Conservation (phyloP, 2,329 filamentous ascomycete species). For the Fusarium dlaminii region DNA sequence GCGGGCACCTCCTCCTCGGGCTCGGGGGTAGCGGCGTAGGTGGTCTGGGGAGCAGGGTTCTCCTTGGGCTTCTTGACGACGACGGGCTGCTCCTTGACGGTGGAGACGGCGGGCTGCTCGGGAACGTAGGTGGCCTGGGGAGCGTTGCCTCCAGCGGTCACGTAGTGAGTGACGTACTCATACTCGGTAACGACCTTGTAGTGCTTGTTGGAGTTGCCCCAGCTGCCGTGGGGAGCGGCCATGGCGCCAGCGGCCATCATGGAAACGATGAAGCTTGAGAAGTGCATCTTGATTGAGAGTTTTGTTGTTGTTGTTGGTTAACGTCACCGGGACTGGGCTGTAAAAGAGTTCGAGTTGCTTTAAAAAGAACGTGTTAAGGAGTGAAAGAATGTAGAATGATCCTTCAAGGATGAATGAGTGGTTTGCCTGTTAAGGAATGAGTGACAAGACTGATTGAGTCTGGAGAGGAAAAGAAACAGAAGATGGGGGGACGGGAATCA, state of each 20-base stretch:
- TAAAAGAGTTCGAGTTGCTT: not conserved
- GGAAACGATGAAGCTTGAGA: conserved; percentile 23
- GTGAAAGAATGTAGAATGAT: conserved; percentile 27
- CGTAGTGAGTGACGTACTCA: conserved; percentile 20
- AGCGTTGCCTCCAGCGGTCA: conserved; percentile 14
- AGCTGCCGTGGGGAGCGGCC: conserved; percentile 17
- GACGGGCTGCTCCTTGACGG: not conserved
- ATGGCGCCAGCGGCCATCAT: conserved; percentile 33
- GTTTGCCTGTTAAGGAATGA: conserved; percentile 17
- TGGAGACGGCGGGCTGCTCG: not conserved
- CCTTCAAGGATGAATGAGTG: conserved; percentile 35
- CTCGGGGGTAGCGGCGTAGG: not conserved
- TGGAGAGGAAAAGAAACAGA: conserved; percentile 9
- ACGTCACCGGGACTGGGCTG: conserved; percentile 30
- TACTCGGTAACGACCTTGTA: conserved; percentile 27
- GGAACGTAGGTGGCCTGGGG: not conserved
- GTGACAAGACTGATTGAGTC: conserved; percentile 31
- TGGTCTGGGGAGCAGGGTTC: not conserved
- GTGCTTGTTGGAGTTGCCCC: not conserved
- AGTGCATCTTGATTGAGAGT: conserved; percentile 33
- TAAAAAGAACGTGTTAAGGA: conserved; percentile 6
- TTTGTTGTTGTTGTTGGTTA: conserved; percentile 9
- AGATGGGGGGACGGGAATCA: conserved; percentile 13
- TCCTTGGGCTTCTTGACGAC: conserved; percentile 9
- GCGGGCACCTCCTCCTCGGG: not conserved